Evolutionary conservation across 352 stramenopile species (phyloP).

Genomic region (Saprolegnia parasitica): DNA sequence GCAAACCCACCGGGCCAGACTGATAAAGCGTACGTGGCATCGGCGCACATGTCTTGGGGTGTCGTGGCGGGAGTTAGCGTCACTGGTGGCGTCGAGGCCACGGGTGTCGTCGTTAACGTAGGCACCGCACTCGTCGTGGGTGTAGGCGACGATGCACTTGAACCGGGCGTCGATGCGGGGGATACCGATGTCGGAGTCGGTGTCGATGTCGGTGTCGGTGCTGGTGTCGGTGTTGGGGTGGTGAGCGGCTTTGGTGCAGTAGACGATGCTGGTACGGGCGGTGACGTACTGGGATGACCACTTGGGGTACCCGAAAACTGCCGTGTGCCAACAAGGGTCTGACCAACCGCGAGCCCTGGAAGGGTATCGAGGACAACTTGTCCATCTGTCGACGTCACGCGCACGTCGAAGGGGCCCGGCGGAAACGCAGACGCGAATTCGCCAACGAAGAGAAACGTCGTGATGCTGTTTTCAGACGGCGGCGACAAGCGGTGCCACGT

Average conservation of each 20-base stretch:
- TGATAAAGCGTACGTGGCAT: conserved; percentile 18
- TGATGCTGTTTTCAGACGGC: conserved; percentile 2
- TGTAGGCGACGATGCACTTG: too few species aligned
- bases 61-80: neutral
- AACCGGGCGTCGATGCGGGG: neutral
- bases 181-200: neutral
- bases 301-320: neutral
- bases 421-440: neutral
- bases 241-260: too few species aligned
- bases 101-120: too few species aligned
- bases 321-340: conserved; percentile 5
- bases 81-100: neutral
- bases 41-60: neutral
- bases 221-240: neutral
- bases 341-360: neutral
- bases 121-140: too few species aligned
- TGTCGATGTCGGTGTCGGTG: neutral
- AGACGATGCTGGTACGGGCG: neutral
- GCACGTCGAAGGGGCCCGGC: conserved; percentile 3
- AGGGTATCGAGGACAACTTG: conserved; percentile 19
- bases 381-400: neutral
- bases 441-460: conserved; percentile 8
- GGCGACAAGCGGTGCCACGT: neutral
- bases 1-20: conserved; percentile 14
- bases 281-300: neutral